Evolutionary conservation across 768 basidiomycete genomes (phyloP).

Genomic region (Pulveroboletus sp.): DNA sequence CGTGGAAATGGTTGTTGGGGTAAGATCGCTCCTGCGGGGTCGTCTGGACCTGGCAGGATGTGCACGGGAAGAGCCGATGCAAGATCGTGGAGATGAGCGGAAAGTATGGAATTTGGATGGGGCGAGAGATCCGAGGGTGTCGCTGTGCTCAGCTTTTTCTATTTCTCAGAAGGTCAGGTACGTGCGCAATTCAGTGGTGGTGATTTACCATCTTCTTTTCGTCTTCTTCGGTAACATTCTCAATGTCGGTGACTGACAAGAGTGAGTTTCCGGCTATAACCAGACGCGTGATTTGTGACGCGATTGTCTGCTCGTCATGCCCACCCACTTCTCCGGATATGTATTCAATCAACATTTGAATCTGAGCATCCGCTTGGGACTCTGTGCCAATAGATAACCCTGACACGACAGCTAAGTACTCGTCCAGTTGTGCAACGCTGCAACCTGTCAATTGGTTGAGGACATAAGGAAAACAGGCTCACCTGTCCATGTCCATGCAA

Average conservation of each 20-base stretch:
- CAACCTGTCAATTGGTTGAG: constrained; percentile 8
- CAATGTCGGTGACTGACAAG: constrained; percentile 39
- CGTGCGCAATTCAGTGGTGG: background rate
- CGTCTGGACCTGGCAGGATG: constrained; percentile 80
- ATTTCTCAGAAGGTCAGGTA: constrained; percentile 15
- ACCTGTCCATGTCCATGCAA: constrained; percentile 70
- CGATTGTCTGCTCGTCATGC: constrained; percentile 53
- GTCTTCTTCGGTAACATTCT: constrained; percentile 35
- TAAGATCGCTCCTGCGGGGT: constrained; percentile 84
- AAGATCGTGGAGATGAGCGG: constrained; percentile 69
- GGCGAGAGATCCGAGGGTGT: constrained; percentile 54
- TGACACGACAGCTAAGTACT: constrained; percentile 83
- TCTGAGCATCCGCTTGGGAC: constrained; percentile 60
- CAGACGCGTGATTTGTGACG: constrained; percentile 74
- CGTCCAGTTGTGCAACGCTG: constrained; percentile 37
- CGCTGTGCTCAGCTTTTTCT: constrained; percentile 66
- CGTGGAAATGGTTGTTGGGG: constrained; percentile 93
- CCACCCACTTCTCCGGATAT: constrained; percentile 81
- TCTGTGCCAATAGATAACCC: constrained; percentile 75
- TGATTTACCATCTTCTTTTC: constrained; percentile 56
- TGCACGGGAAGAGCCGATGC: constrained; percentile 77
- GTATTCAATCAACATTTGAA: constrained; percentile 88
- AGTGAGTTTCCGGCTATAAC: constrained; percentile 91
- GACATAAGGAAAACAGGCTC: constrained; percentile 9
- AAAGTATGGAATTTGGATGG: constrained; percentile 68